Conservation (phyloP, 345 rosid species). For the Bruguiera parviflora region DNA sequence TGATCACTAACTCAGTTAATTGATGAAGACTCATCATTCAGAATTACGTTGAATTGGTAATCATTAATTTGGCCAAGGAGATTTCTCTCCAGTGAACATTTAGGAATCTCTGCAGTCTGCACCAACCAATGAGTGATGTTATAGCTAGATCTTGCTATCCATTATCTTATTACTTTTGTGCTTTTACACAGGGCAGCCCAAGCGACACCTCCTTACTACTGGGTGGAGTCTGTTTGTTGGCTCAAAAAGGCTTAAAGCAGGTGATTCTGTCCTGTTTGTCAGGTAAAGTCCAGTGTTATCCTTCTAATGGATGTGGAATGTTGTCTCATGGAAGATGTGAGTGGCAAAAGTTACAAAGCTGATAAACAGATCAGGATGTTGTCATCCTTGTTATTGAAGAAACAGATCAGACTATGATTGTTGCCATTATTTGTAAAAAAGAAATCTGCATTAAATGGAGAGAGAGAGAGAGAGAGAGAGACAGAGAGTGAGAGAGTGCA, state of each 20-base stretch:
- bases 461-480: too few relatives aligned
- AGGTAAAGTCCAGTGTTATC: constrained; percentile 41
- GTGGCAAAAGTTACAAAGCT: not conserved
- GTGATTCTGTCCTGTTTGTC: constrained; percentile 92
- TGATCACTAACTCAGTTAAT: constrained; percentile 13
- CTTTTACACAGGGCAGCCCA: constrained; percentile 81
- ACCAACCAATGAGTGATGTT: too few relatives aligned
- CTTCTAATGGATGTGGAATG: not conserved
- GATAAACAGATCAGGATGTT: constrained; percentile 86
- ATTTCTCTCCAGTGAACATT: not conserved
- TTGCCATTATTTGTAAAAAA: constrained; percentile 9
- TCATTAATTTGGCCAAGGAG: not conserved
- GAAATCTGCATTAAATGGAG: too few relatives aligned
- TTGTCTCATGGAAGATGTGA: not conserved
- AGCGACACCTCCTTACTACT: constrained; percentile 93
- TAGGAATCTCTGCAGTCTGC: too few relatives aligned
- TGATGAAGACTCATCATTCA: not conserved
- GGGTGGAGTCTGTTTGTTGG: constrained; percentile 99
- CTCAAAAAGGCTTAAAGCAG: constrained; percentile 91
- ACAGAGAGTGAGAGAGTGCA: too few relatives aligned
- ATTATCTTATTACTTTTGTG: constrained; percentile 1
- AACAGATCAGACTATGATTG: not conserved
- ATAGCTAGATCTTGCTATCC: too few relatives aligned
- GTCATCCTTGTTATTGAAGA: constrained; percentile 52
- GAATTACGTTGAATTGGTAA: not conserved